Evolutionary conservation across 2,329 filamentous ascomycete genomes (phyloP), one percentile per base, ranked within the genome.

Genomic region (Parastagonospora nodorum): DNA sequence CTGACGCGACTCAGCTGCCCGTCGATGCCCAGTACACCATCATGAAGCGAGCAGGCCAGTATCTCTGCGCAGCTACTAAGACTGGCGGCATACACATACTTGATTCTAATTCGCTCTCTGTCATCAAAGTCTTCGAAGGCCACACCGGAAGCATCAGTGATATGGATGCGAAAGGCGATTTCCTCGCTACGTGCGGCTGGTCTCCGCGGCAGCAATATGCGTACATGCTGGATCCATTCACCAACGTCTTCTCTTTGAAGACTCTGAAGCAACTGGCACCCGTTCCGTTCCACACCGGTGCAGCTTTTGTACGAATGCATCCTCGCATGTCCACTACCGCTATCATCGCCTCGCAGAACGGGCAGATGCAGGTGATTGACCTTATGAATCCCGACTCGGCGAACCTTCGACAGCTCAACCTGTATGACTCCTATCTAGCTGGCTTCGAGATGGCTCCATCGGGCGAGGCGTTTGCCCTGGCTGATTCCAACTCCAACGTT

Each of bases 141-240:
- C 94, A 99, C 69, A 88, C 88, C 1, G 89, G 90, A 8, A 84
- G 87, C 44, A 90, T 99, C 70, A 96, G 91, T 72, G 93, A 97
- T 72, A 97, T 99, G 90, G 94, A 99, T 76, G 91, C 92, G 8
- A 90, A 94, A 68, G 90, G 94, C 67, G 93, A 97, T 72, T 94
- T 94, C 60, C 86, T 99, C 46, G 89, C 97, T 16, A 97, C 94
- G 4, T 99, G 94, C 72, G 94, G 94, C 31, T 96, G 90, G 75
- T 96, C 93, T 1, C 83, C 91, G 19, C 85, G 93, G 60, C 91
- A 92, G 66, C 81, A 90, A 59, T 85, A 88, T 31, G 85, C 86
- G 35, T 89, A 89, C 57, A 92, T 95, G 78, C 84, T 95, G 30
- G 94, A 99, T 68, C 90, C 92, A 0, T 87, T 97, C 51, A 90